Percentiles rank a stretch among this genome's conserved stretches.
These are phyloP conservation scores for Setaria italica DNA, from an alignment of 202 grass and related monocot species.

Conservation along the genomic window DNA sequence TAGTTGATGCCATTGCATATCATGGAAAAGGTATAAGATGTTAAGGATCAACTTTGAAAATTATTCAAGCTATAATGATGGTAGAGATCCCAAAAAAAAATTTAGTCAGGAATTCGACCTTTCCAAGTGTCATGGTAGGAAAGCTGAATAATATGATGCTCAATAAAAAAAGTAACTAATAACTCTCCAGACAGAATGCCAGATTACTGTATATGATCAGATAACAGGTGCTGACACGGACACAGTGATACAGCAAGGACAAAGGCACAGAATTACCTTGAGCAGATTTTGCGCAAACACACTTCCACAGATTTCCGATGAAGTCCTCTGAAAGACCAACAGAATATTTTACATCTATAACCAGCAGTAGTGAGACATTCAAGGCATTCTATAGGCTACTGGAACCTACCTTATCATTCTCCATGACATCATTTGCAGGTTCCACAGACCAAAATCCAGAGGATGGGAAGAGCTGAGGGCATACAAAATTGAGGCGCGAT, in stretches of 20 bases:
- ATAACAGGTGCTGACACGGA: constrained; percentile 20
- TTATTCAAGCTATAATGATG: constrained; percentile 6
- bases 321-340: constrained; percentile 53
- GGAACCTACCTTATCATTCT: constrained; percentile 50
- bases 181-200: background rate
- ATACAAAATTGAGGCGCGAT: constrained; percentile 84
- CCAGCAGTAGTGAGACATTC: constrained; percentile 22
- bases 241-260: constrained; percentile 17
- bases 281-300: constrained; percentile 84
- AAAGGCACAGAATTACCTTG: constrained; percentile 58
- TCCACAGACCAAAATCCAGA: constrained; percentile 74
- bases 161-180: background rate
- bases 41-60: constrained; percentile 2
- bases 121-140: background rate
- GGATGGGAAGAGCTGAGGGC: constrained; percentile 86
- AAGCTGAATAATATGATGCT: constrained; percentile 10
- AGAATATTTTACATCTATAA: constrained; percentile 24
- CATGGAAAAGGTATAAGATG: background rate
- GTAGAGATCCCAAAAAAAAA: background rate
- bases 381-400: constrained; percentile 25
- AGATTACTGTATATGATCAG: constrained; percentile 21
- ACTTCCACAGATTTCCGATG: constrained; percentile 54
- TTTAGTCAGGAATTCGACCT: background rate
- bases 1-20: background rate
- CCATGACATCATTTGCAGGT: constrained; percentile 45